Evolutionary conservation across 1,284 basidiomycete genomes (phyloP), one percentile per base, ranked within the genome.

Genomic region (Trichosporon ovoides): DNA sequence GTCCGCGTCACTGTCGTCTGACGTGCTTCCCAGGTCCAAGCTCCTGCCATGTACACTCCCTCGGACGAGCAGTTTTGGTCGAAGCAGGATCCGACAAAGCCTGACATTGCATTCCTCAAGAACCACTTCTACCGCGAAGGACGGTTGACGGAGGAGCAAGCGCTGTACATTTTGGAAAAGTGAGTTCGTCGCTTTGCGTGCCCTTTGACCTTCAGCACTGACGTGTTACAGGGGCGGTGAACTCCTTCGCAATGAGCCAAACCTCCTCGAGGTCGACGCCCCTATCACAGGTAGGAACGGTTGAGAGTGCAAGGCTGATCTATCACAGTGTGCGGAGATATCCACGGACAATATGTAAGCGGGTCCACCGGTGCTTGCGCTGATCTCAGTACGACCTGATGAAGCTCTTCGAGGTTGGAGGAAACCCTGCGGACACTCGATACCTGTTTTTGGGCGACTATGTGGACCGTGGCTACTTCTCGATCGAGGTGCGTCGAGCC

Each of bases 81-180:
- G 59, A 84, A 85, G 63, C 84, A 85, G 66, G 89, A 93, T 78
- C 84, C 84, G 51, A 82, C 86, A 36, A 94, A 93, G 75, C 92
- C 91, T n/a, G 90, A 98, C 78, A 83, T 98, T 69, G 92, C 91
- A 34, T 98, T 95, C 78, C 82, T 98, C 64, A 98, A 98, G 82
- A 98, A 98, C 71, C 95, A 98, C 79, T 97, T 98, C 74, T 98
- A 98, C 77, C 86, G 94, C 56, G 95, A 98, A 77, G 95, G 95
- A 0, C 81, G 91, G 52, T 72, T 96, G 68, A 91, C 86, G 24
- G 91, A 96, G 76, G 90, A 93, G 58, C 89, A 94, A 77, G 91
- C 91, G 16, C 74, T 91, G 57, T 93, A 85, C 80, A 95, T 95
- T 71, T 79, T 96, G 57, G 84, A 87, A 61, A 87, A 87, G 76